These are phyloP conservation scores for Linanthus parryae DNA, from an alignment of 148 eudicot genomes.

Conservation along the genomic window DNA sequence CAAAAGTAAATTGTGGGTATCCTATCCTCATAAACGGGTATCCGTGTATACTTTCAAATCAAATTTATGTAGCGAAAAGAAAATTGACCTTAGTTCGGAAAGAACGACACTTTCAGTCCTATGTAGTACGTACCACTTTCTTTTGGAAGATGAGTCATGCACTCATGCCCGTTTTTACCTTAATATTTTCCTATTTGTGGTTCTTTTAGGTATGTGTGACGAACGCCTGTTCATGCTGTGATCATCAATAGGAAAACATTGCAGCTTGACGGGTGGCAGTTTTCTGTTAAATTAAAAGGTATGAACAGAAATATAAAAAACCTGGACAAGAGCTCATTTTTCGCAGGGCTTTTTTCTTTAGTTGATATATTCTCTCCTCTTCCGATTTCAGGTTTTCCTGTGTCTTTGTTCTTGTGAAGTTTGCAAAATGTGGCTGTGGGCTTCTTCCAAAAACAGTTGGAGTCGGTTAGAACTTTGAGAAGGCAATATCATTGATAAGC, in stretches of 20 bases:
- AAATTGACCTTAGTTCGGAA: too few relatives aligned
- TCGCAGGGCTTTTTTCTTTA: not conserved
- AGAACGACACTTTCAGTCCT: too few relatives aligned
- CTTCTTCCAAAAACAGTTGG: conserved; percentile 8
- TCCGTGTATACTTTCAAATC: too few relatives aligned
- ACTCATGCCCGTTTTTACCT: too few relatives aligned
- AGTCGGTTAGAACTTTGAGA: too few relatives aligned
- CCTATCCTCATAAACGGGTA: too few relatives aligned
- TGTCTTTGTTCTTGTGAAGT: conserved; percentile 6
- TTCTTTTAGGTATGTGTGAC: conserved; percentile 19
- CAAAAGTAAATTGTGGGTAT: too few relatives aligned
- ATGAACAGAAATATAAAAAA: conserved; percentile 6
- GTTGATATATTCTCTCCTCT: not conserved
- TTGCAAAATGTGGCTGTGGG: conserved; percentile 3
- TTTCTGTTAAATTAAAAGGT: conserved; percentile 30
- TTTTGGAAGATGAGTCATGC: too few relatives aligned
- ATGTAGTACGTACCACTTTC: too few relatives aligned
- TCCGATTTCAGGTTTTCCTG: conserved; percentile 12
- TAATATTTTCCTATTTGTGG: too few relatives aligned
- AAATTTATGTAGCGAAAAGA: too few relatives aligned
- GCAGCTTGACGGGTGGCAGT: conserved; percentile 38
- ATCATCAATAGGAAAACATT: conserved; percentile 11
- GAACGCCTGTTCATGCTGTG: conserved; percentile 35
- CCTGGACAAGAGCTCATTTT: not conserved
- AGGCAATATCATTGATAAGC: too few relatives aligned